Percentiles rank a stretch among this genome's conserved stretches.
Evolutionary conservation across 2,329 filamentous ascomycete species (phyloP).

Genomic region (Hypomyces perniciosus): DNA sequence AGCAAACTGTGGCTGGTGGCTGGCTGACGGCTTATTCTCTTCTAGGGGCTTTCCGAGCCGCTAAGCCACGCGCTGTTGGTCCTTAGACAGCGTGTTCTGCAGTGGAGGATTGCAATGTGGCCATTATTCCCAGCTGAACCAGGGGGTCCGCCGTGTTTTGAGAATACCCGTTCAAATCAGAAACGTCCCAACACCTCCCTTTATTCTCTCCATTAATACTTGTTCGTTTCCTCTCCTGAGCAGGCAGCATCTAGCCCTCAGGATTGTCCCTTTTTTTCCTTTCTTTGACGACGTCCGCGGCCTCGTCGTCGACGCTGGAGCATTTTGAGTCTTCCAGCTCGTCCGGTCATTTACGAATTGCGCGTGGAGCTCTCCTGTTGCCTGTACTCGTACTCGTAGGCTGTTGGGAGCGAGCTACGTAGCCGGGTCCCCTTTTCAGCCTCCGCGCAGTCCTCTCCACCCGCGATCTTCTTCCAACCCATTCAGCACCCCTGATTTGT

Average conservation of each 20-base stretch:
- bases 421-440: slow-evolving; percentile 16
- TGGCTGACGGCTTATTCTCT: neutral
- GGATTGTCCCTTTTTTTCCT: slow-evolving; percentile 16
- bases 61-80: neutral
- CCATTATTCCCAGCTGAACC: slow-evolving; percentile 13
- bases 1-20: slow-evolving; percentile 3
- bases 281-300: slow-evolving; percentile 22
- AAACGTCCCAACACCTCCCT: slow-evolving; percentile 11
- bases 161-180: slow-evolving; percentile 6
- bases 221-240: slow-evolving; percentile 18
- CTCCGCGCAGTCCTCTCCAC: neutral
- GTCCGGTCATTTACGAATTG: slow-evolving; percentile 29
- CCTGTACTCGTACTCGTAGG: too few species aligned
- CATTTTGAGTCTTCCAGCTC: slow-evolving; percentile 29
- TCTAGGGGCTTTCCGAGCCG: neutral
- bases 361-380: slow-evolving; percentile 2
- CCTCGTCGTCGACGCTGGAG: slow-evolving; percentile 17
- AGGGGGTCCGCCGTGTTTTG: slow-evolving; percentile 8
- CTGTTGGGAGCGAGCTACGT: slow-evolving; percentile 6
- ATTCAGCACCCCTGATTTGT: slow-evolving; percentile 4
- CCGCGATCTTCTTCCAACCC: neutral
- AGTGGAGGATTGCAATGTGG: slow-evolving; percentile 12
- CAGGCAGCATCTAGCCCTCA: slow-evolving; percentile 16
- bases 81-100: neutral
- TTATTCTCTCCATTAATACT: slow-evolving; percentile 16